Evolutionary conservation across 441 rosid genomes (phyloP), one percentile per base, ranked within the genome.

Genomic region (Euphorbia celastroides): DNA sequence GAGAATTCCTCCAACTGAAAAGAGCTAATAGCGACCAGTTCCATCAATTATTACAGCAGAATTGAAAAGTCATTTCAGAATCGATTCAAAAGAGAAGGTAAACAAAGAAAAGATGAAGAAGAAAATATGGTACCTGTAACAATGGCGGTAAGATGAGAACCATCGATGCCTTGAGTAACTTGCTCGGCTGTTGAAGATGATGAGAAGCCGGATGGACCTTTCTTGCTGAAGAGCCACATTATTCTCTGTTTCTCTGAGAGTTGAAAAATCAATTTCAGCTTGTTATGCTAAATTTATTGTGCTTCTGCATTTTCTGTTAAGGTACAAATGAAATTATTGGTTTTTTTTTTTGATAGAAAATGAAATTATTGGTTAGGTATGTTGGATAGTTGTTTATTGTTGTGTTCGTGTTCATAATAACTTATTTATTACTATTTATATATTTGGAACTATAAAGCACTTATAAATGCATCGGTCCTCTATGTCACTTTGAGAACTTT

Each of bases 141-240:
- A 77, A 80, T 70, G 32, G 84, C 84, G 48, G 81, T 80, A 59
- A 80, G 84, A 54, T 75, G 77, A 30, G 80, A 75, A 27, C 71
- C 81, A 73, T 80, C 81, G 44, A 77, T 62, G 57, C 79, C 84
- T 1, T 69, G 52, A 0, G 84, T 77, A 10, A 77, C 81, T 69
- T 80, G 76, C 76, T 77, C 84, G 0, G 84, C 84, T 5, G 84
- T 80, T 61, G 84, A 80, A 48, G 81, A 77, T 19, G 76, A 55
- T 20, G 81, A 80, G 72, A 80, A 80, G 63, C 84, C 81, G 34
- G 84, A 80, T 58, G 74, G 56, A 5, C 70, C 70, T 68, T 75
- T 75, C 41, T 62, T 68, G 50, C 69, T 57, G 46, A 74, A 73
- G 30, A 66, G 51, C 84, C 84, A 66, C 82, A 79, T 79, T 41